Base-by-base conservation (phyloP, 1,284 basidiomycete species). In the Cryptococcus sp. region DNA sequence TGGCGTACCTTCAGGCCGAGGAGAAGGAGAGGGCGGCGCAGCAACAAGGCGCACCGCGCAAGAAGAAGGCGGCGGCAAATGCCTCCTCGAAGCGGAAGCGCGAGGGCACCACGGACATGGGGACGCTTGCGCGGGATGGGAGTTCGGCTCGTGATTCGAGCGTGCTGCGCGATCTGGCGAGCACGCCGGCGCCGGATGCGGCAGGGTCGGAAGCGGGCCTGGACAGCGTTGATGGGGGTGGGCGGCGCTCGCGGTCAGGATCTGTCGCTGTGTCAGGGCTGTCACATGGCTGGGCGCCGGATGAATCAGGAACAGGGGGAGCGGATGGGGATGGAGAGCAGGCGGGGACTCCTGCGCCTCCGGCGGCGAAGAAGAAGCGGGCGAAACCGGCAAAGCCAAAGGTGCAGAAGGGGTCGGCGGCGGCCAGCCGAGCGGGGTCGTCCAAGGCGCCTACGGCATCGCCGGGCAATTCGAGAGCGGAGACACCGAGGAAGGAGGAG, bases 1-100 rank as follows among this genome's bases (percentile, higher is more conserved):
- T 52, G n/a, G 56, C 63, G 52, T 61, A 73, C 23, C 50, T 67
- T 38, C 62, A 61, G 36, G 55, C 55, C 18, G 58, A 63, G 16
- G 60, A 60, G 44, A 47, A 44, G 59, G n/a, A n/a, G n/a, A n/a
- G 9, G 28, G 40, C 12, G 38, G 43, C 20, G 24, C 18, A 13
- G 54, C 44, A 43, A 40, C 28, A 53, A 40, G 28, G 9, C 28
- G 50, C 47, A 16, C 39, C 20, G 21, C 36, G n/a, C 35, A 57
- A 45, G 48, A 44, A 51, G 59, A 48, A 44, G 57, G 50, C 15
- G 51, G 56, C 40, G 43, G 51, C 28, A 50, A 53, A 54, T 37
- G 37, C 21, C 21, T 13, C 21, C 15, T 20, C 44, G 24, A 46
- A 46, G 24, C n/a, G 45, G 16, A 46, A 46, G 45, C n/a, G 45